Evolutionary conservation across 345 rosid species (phyloP).

Genomic region (Gossypium turneri): DNA sequence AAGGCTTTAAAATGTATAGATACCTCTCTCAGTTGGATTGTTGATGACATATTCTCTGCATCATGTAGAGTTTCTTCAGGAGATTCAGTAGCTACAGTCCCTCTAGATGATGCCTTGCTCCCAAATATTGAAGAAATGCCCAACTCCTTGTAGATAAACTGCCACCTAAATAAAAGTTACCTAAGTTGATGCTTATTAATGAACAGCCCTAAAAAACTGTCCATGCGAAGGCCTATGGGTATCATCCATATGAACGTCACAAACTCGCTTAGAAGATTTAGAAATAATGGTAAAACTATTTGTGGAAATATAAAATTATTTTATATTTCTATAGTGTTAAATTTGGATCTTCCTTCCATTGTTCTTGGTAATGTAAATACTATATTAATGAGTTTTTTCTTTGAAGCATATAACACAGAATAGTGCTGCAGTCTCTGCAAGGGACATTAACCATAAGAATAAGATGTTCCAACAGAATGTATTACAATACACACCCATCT

Average conservation of each 20-base stretch:
- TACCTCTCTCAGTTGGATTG: constrained; percentile 35
- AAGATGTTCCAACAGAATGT: neutral
- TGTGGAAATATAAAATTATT: neutral
- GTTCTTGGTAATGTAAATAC: neutral
- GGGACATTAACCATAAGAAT: neutral
- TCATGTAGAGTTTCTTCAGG: constrained; percentile 9
- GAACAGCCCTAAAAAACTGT: neutral
- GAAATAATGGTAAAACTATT: neutral
- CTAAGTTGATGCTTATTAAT: neutral
- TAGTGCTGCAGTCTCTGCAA: neutral
- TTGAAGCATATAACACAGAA: neutral
- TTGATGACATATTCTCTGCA: constrained; percentile 7
- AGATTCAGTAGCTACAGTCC: neutral
- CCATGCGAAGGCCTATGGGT: neutral
- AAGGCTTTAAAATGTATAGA: neutral
- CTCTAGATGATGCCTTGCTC: constrained; percentile 19
- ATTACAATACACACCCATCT: neutral
- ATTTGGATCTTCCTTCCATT: neutral
- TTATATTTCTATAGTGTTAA: no score
- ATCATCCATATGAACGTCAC: constrained; percentile 8
- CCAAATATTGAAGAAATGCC: constrained; percentile 29
- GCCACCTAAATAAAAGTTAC: constrained; percentile 22
- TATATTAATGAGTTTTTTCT: neutral
- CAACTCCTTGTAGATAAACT: constrained; percentile 27
- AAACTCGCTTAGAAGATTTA: constrained; percentile 1